Evolutionary conservation across 805 yeast genomes (phyloP).

Genomic region (Wickerhamiella spandovensis): DNA sequence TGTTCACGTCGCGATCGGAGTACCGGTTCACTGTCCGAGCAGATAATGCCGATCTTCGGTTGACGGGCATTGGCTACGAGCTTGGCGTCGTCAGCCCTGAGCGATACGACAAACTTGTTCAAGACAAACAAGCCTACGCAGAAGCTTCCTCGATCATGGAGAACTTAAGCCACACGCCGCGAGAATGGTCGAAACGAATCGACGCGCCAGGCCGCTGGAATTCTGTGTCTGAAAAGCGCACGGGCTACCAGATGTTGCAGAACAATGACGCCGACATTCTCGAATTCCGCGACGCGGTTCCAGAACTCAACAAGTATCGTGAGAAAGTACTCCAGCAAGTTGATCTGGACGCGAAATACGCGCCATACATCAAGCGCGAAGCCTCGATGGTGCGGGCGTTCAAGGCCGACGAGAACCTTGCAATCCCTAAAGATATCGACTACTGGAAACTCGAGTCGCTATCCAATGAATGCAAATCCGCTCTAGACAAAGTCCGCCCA

Average conservation of each 20-base stretch:
- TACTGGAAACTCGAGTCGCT: slow-evolving; percentile 47
- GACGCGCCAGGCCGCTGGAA: slow-evolving; percentile 28
- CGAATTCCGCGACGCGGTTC: slow-evolving; percentile 24
- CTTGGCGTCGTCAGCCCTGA: slow-evolving; percentile 53
- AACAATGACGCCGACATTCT: slow-evolving; percentile 62
- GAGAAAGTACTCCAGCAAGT: slow-evolving; percentile 45
- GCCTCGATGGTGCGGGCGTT: slow-evolving; percentile 59
- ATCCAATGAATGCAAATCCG: slow-evolving; percentile 60
- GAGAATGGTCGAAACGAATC: slow-evolving; percentile 46
- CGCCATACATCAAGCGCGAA: slow-evolving; percentile 67
- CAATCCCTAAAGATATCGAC: slow-evolving; percentile 54
- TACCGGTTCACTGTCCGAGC: slow-evolving; percentile 81
- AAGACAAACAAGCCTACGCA: slow-evolving; percentile 35
- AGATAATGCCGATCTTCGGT: slow-evolving; percentile 83
- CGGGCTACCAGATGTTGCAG: slow-evolving; percentile 17
- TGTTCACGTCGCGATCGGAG: slow-evolving; percentile 95
- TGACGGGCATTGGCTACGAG: slow-evolving; percentile 54
- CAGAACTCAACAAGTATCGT: slow-evolving; percentile 27
- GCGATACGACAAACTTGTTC: slow-evolving; percentile 38
- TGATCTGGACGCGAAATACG: slow-evolving; percentile 70
- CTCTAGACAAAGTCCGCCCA: slow-evolving; percentile 67
- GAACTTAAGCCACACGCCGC: slow-evolving; percentile 35
- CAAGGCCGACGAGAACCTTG: slow-evolving; percentile 65
- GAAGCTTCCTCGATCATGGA: slow-evolving; percentile 35
- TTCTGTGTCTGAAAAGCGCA: slow-evolving; percentile 38